Percentiles rank a stretch among this genome's conserved stretches.
Evolutionary conservation across 768 basidiomycete species (phyloP).

Genomic region (Tricholoma bakamatsutake): DNA sequence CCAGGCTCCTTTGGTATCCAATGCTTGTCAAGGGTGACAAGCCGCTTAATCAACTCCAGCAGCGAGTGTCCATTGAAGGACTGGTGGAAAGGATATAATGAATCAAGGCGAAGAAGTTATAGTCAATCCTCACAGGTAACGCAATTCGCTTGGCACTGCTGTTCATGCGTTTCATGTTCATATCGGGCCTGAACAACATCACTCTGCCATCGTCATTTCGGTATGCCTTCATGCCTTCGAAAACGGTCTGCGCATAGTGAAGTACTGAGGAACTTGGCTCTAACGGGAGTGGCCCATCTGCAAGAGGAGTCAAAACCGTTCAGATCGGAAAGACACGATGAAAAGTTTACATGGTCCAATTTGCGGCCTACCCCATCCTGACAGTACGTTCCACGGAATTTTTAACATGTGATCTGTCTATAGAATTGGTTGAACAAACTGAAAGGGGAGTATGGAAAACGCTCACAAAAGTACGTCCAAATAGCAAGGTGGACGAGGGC

Average conservation of each 20-base stretch:
- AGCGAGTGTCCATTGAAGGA: slow-evolving; percentile 74
- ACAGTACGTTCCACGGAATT: slow-evolving; percentile 62
- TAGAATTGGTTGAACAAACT: not conserved
- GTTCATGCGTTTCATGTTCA: slow-evolving; percentile 98
- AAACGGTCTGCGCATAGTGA: slow-evolving; percentile 88
- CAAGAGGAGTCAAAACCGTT: slow-evolving; percentile 1
- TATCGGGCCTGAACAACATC: slow-evolving; percentile 87
- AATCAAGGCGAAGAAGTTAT: not conserved
- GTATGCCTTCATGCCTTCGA: slow-evolving; percentile 97
- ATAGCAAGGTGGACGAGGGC: slow-evolving; percentile 61
- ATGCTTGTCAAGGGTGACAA: slow-evolving; percentile 74
- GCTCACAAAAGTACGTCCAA: slow-evolving; percentile 81
- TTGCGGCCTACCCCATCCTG: slow-evolving; percentile 79
- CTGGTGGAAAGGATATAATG: slow-evolving; percentile 31
- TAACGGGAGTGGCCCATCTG: slow-evolving; percentile 67
- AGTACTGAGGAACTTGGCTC: slow-evolving; percentile 79
- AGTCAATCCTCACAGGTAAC: slow-evolving; percentile 51
- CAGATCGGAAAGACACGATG: not conserved
- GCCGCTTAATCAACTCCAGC: slow-evolving; percentile 76
- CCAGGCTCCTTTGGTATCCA: slow-evolving; percentile 91
- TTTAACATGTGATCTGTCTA: slow-evolving; percentile 87
- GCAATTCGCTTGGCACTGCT: slow-evolving; percentile 72
- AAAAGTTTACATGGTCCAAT: slow-evolving; percentile 71
- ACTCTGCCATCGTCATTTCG: slow-evolving; percentile 65
- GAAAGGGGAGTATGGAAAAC: not conserved